phyloP scores from a whole-genome alignment of 2,329 filamentous ascomycete genomes.

The Ophiosphaerella herpotricha region DNA sequence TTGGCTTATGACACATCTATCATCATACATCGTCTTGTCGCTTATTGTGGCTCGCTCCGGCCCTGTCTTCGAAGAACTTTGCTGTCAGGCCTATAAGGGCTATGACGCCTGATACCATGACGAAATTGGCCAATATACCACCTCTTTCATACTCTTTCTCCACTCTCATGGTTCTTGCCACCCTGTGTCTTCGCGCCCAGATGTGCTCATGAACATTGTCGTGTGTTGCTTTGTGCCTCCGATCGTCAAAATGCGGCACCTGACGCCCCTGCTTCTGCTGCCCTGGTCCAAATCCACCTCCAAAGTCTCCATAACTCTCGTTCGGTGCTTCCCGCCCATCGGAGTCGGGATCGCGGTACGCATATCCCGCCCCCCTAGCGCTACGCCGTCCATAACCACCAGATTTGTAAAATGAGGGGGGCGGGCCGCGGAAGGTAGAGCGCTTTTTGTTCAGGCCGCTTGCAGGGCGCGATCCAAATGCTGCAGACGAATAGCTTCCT shows the following conservation, averaged over 20 bases:
- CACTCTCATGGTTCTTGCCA: conserved; percentile 13
- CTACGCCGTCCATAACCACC: conserved; percentile 75
- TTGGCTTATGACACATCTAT: background rate
- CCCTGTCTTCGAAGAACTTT: background rate
- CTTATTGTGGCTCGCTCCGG: background rate
- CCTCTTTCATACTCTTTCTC: conserved; percentile 30
- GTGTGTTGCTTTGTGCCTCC: conserved; percentile 75
- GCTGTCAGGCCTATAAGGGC: conserved; percentile 18
- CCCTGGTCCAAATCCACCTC: conserved; percentile 64
- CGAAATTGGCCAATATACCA: conserved; percentile 34
- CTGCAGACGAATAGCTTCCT: conserved; percentile 58
- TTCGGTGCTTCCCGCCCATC: conserved; percentile 23
- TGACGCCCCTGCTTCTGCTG: conserved; percentile 54
- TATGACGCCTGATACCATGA: conserved; percentile 25
- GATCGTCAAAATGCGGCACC: conserved; percentile 78
- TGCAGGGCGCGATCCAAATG: conserved; percentile 72
- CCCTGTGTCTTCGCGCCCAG: conserved; percentile 47
- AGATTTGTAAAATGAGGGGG: conserved; percentile 83
- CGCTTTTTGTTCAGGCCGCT: conserved; percentile 79
- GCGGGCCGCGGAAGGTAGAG: conserved; percentile 79
- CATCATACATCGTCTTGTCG: background rate
- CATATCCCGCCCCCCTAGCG: conserved; percentile 60
- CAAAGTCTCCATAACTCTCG: conserved; percentile 35
- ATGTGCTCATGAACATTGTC: conserved; percentile 62
- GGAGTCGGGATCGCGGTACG: conserved; percentile 33